Conservation (phyloP, 768 basidiomycete genomes). For the Lepiota brunneoincarnata region DNA sequence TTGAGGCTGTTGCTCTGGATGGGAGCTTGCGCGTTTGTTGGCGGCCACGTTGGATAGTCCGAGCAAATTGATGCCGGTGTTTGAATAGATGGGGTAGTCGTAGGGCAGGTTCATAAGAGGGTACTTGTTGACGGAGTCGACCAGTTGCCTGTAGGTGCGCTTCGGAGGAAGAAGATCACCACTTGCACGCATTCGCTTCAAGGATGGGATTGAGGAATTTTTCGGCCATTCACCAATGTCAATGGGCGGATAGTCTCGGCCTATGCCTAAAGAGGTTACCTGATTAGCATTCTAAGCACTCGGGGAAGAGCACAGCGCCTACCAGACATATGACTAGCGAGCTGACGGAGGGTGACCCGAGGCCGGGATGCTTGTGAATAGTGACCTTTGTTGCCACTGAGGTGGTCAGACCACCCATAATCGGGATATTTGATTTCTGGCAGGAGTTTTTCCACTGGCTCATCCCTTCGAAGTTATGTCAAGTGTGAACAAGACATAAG, state of each 20-base stretch:
- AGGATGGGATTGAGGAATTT: constrained; percentile 14
- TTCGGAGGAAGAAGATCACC: constrained; percentile 27
- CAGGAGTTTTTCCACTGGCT: constrained; percentile 44
- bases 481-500: not conserved
- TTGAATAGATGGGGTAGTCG: constrained; percentile 66
- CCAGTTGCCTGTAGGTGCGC: constrained; percentile 23
- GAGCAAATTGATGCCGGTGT: constrained; percentile 74
- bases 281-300: not conserved
- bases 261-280: constrained; percentile 24
- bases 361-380: constrained; percentile 6
- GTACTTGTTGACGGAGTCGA: constrained; percentile 32
- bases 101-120: constrained; percentile 42
- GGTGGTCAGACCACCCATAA: constrained; percentile 32
- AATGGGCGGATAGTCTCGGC: constrained; percentile 32
- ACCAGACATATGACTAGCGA: constrained; percentile 40
- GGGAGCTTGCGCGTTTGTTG: constrained; percentile 38
- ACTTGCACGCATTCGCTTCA: constrained; percentile 14
- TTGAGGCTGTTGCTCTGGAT: constrained; percentile 22
- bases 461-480: constrained; percentile 34
- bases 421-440: constrained; percentile 34
- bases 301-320: constrained; percentile 12
- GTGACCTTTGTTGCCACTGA: constrained; percentile 15
- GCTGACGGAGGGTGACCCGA: constrained; percentile 36
- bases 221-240: constrained; percentile 40
- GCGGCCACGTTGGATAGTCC: constrained; percentile 58